Base-by-base conservation (phyloP, 2,329 filamentous ascomycete genomes). In the Aspergillus sp. region DNA sequence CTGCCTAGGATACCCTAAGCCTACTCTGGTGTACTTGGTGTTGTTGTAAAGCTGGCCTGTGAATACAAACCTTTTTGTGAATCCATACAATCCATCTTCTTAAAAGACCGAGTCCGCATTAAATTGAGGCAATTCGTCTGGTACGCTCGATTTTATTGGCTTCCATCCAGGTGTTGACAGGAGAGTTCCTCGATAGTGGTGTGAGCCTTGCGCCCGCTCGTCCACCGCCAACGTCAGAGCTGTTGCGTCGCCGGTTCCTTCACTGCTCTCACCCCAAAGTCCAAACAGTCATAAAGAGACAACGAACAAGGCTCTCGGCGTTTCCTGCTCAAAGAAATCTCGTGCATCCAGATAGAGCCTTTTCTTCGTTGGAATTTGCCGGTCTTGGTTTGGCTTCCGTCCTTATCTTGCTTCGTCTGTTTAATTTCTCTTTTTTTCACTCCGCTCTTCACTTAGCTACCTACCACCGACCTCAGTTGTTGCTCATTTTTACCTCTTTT, bases 181-280 rank as follows among this genome's bases (percentile, higher is more conserved):
- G 34, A 36, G 12, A 36, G 15, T 30, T 30, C 20, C 18, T 43
- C 13, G 17, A 43, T 13, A 17, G 38, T 36, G 34, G 34, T 36
- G 34, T 36, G 34, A 36, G 51, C 26, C 32, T 38, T 45, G 42
- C 51, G 51, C 41, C 52, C 44, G 52, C 43, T 44, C 30, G 18
- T 55, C 53, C 53, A 55, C 53, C 53, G 45, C 51, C 53, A 55
- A 55, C 53, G 53, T 55, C 53, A 55, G 53, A 55, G 51, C 34
- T 53, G 41, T 18, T 22, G 9, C 26, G 17, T 42, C 38, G 20
- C 50, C 26, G 26, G 24, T 13, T 45, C 26, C 30, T 17, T 3
- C 41, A 43, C 13, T 42, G 36, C 50, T 15, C n/a, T 38, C 22
- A 30, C 34, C 22, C 44, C 44, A 41, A 55, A 39, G 24, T 48